Percentiles rank a stretch among this genome's conserved stretches.
Evolutionary conservation across 2,329 filamentous ascomycete genomes (phyloP).

Genomic region (Talaromyces pinophilus): DNA sequence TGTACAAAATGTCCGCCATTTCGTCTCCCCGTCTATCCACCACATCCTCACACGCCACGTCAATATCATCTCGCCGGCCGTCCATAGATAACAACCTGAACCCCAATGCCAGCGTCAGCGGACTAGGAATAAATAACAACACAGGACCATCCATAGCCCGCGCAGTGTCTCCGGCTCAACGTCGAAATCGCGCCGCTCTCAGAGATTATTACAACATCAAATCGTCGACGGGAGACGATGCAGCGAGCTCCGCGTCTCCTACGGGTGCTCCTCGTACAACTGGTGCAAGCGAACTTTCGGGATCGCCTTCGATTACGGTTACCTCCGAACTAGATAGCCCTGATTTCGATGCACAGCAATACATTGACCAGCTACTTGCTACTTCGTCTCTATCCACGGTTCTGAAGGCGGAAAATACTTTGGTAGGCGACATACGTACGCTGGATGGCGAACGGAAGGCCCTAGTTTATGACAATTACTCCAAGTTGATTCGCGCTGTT

Average conservation of each 20-base stretch:
- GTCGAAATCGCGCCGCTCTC: constrained; percentile 79
- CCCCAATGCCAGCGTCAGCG: constrained; percentile 56
- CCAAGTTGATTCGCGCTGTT: constrained; percentile 92
- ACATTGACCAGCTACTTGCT: constrained; percentile 45
- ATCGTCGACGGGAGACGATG: constrained; percentile 42
- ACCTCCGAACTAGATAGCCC: constrained; percentile 68
- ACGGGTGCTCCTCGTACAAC: constrained; percentile 46
- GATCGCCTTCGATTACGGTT: constrained; percentile 33
- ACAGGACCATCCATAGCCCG: constrained; percentile 42
- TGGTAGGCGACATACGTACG: constrained; percentile 73
- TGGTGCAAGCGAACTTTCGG: constrained; percentile 44
- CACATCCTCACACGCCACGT: constrained; percentile 62
- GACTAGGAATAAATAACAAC: constrained; percentile 48
- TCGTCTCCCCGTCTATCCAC: constrained; percentile 61
- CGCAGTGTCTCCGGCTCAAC: constrained; percentile 43
- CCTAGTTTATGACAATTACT: constrained; percentile 97
- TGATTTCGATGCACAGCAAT: constrained; percentile 70
- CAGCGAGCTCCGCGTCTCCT: constrained; percentile 34
- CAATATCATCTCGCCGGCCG: constrained; percentile 73
- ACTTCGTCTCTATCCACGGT: constrained; percentile 47
- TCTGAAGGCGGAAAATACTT: constrained; percentile 47
- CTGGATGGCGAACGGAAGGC: constrained; percentile 96
- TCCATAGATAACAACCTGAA: constrained; percentile 62
- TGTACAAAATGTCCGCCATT: constrained; percentile 55
- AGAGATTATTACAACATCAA: constrained; percentile 94